Base-by-base conservation (phyloP, 2,329 filamentous ascomycete genomes). In the Xylariaceae sp. region DNA sequence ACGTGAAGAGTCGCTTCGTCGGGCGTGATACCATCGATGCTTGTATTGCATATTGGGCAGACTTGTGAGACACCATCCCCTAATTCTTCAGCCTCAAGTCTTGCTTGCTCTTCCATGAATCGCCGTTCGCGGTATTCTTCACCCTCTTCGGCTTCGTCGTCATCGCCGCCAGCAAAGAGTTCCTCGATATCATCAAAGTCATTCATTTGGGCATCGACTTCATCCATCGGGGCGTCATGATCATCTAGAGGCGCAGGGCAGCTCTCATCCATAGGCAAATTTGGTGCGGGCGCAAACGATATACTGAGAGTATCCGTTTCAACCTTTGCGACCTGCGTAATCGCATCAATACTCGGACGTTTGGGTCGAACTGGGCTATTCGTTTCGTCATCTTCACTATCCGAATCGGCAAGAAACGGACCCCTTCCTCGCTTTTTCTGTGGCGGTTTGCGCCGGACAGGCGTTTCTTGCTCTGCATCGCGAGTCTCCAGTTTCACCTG, bases 1-100 rank as follows among this genome's bases (percentile, higher is more conserved):
- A 99, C 94, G 73, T 99, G 94, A 1, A 88, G 76, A 5, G 88
- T 89, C 8, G 87, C 88, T 67, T 93, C 84, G 70, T 92, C 84
- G 61, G 75, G 71, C 57, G 77, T 83, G 10, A 87, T 72, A 0
- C 85, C 86, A 13, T 72, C 75, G 39, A 97, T 77, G 63, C 75
- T 84, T 1, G 78, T 78, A 66, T 82, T 83, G 72, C 94, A 97
- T 34, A 97, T 86, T 0, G 93, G 93, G 72, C 92, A 97, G 48
- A 73, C 75, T 56, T 73, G 73, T 8, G 72, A 68, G 50, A 73
- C 74, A 18, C 74, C 69, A 2, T 74, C 71, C 6, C 77, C 79
- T 8, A 77, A 75, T 61, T 84, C 83, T 65, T 85, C 80, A 2
- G 81, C 82, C 65, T 88, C 85, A 2, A 88, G 76, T 9, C 83